A percentile compares a stretch with the other conserved stretches of the same genome.
Conservation (phyloP, 257 asterid genomes). For the Ajuga chamaepitys region DNA sequence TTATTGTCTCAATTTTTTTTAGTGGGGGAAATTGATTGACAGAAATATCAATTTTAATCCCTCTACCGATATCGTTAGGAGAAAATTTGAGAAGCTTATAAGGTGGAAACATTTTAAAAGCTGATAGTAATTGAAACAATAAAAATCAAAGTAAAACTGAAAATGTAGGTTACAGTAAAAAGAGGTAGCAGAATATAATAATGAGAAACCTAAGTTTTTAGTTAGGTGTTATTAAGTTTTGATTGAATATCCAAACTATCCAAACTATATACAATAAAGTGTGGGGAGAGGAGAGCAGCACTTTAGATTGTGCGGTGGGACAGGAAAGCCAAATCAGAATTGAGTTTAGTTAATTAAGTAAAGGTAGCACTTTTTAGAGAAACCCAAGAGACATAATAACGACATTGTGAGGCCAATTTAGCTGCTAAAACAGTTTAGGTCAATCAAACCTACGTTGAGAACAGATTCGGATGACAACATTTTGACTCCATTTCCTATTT, state of each 20-base stretch:
- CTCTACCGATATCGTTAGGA: too few relatives aligned
- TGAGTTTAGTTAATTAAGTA: neutral
- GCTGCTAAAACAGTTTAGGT: neutral
- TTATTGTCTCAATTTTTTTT: too few relatives aligned
- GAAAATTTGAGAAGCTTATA: too few relatives aligned
- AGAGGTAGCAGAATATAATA: too few relatives aligned
- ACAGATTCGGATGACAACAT: slow-evolving; percentile 39
- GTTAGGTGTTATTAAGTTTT: neutral
- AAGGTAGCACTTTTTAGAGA: neutral
- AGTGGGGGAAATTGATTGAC: too few relatives aligned
- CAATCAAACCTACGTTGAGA: slow-evolving; percentile 9
- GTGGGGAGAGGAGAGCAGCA: neutral
- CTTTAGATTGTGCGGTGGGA: slow-evolving; percentile 8
- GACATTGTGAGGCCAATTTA: slow-evolving; percentile 27
- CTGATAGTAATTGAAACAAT: too few relatives aligned
- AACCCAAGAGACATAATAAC: slow-evolving; percentile 22
- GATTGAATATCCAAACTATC: neutral
- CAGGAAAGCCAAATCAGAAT: neutral
- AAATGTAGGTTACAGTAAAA: too few relatives aligned
- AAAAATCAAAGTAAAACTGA: too few relatives aligned
- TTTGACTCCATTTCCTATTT: slow-evolving; percentile 26
- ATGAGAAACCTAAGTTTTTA: too few relatives aligned
- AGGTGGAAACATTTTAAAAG: too few relatives aligned
- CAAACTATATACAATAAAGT: neutral
- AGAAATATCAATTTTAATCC: too few relatives aligned